A percentile compares a stretch with the other conserved stretches of the same genome.
Evolutionary conservation across 768 basidiomycete genomes (phyloP).

Genomic region (Chalciporus sphaerocephalus): DNA sequence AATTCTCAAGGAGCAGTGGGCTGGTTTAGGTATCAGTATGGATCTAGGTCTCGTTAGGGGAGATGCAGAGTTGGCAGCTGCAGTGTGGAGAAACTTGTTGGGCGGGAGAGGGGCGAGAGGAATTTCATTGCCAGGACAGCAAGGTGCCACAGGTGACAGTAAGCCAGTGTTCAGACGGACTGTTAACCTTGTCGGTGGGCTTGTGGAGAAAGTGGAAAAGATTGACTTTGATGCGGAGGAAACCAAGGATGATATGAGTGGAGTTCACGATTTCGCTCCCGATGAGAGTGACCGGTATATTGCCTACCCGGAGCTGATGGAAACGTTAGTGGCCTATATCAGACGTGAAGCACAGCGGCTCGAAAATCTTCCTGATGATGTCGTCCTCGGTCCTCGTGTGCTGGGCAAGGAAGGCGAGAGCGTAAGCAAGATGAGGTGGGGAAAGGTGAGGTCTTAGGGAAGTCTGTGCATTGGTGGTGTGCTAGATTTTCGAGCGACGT

Average conservation of each 20-base stretch:
- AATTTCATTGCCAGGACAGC: constrained; percentile 38
- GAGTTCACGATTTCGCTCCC: constrained; percentile 66
- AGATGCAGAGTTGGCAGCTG: constrained; percentile 81
- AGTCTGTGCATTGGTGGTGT: background rate
- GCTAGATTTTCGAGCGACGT: background rate
- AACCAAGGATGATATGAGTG: constrained; percentile 58
- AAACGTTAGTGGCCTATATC: constrained; percentile 62
- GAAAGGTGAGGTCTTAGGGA: constrained; percentile 17
- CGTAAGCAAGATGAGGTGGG: constrained; percentile 30
- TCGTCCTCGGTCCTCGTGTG: constrained; percentile 29
- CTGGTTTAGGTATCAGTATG: constrained; percentile 72
- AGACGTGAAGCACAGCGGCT: constrained; percentile 69
- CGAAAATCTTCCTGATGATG: constrained; percentile 48
- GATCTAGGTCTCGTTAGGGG: constrained; percentile 72
- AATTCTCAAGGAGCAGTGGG: constrained; percentile 89
- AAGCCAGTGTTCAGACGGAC: constrained; percentile 47
- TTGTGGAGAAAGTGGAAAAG: constrained; percentile 56
- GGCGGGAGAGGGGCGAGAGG: constrained; percentile 79
- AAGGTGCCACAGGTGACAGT: constrained; percentile 4
- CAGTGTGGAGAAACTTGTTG: constrained; percentile 89
- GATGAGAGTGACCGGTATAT: constrained; percentile 51
- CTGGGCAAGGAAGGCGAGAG: constrained; percentile 33
- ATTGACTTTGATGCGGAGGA: constrained; percentile 58
- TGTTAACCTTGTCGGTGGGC: constrained; percentile 67
- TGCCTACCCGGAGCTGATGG: constrained; percentile 70